phyloP scores from a whole-genome alignment of 1,139 yeast genomes.

The Suhomyces wounanorum region DNA sequence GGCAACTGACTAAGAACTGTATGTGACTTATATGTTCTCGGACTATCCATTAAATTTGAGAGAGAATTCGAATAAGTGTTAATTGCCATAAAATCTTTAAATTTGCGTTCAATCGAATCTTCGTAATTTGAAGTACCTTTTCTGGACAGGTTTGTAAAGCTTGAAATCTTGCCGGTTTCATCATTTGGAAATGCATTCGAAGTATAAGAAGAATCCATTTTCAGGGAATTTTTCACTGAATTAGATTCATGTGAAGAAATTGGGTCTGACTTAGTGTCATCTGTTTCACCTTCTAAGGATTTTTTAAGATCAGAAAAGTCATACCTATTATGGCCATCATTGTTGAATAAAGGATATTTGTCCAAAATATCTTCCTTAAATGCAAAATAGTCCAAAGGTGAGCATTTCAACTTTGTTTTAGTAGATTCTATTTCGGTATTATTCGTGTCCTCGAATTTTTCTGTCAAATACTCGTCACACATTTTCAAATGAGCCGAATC shows the following conservation, averaged over 20 bases:
- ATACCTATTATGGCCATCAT: constrained; percentile 16
- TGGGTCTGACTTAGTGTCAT: neutral
- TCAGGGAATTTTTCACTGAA: neutral
- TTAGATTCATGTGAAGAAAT: too few relatives aligned
- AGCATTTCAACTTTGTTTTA: constrained; percentile 46
- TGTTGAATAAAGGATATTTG: constrained; percentile 68
- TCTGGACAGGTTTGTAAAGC: neutral
- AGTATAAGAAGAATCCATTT: neutral
- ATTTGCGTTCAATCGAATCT: constrained; percentile 23
- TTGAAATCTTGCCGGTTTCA: neutral
- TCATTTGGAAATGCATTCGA: neutral
- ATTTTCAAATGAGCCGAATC: constrained; percentile 40
- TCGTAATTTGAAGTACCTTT: neutral
- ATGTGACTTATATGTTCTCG: constrained; percentile 57
- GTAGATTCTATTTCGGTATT: constrained; percentile 25
- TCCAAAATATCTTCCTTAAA: constrained; percentile 74
- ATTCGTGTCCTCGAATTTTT: constrained; percentile 44
- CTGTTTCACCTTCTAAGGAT: constrained; percentile 4
- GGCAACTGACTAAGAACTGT: constrained; percentile 59
- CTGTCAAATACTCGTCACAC: constrained; percentile 53
- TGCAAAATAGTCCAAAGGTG: constrained; percentile 80
- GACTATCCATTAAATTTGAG: constrained; percentile 59
- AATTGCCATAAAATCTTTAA: constrained; percentile 43
- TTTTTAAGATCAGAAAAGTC: constrained; percentile 23
- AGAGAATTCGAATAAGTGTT: constrained; percentile 51